Percentiles rank a stretch among this genome's conserved stretches.
phyloP scores from a whole-genome alignment of 2,329 filamentous ascomycete genomes.

The Botrytis deweyae region DNA sequence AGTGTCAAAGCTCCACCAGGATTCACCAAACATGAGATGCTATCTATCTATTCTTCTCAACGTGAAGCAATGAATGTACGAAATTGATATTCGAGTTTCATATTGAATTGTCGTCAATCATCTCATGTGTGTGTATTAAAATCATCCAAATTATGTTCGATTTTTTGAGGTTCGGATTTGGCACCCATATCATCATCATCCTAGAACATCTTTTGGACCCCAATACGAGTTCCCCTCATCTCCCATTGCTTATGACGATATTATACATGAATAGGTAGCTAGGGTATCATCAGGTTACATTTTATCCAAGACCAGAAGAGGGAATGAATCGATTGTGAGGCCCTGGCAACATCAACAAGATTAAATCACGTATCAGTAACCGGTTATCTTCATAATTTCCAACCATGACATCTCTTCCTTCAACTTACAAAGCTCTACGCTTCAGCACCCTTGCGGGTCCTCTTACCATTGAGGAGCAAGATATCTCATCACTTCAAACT shows the following conservation, averaged over 20 bases:
- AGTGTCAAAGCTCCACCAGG: not conserved
- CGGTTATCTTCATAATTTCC: not conserved
- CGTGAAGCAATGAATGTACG: constrained; percentile 2
- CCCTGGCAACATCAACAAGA: not conserved
- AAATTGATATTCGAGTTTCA: not conserved
- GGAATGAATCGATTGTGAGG: not conserved
- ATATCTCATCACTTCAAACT: constrained; percentile 29
- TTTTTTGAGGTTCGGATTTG: not conserved
- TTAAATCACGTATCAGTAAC: not conserved
- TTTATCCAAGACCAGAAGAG: not conserved
- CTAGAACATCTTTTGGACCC: not conserved
- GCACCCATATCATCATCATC: not conserved
- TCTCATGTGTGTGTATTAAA: not conserved
- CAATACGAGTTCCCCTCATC: constrained; percentile 5
- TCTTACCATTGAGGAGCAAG: constrained; percentile 30
- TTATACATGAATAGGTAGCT: not conserved
- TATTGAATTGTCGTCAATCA: not conserved
- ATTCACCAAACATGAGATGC: not conserved
- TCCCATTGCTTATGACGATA: not conserved
- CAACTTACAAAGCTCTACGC: constrained; percentile 25
- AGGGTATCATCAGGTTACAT: not conserved
- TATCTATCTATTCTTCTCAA: not conserved
- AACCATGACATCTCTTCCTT: constrained; percentile 14
- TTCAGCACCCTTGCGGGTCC: constrained; percentile 28
- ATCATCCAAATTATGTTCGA: not conserved